Conservation (phyloP, 768 basidiomycete species). For the Auricularia auricula-judae region DNA sequence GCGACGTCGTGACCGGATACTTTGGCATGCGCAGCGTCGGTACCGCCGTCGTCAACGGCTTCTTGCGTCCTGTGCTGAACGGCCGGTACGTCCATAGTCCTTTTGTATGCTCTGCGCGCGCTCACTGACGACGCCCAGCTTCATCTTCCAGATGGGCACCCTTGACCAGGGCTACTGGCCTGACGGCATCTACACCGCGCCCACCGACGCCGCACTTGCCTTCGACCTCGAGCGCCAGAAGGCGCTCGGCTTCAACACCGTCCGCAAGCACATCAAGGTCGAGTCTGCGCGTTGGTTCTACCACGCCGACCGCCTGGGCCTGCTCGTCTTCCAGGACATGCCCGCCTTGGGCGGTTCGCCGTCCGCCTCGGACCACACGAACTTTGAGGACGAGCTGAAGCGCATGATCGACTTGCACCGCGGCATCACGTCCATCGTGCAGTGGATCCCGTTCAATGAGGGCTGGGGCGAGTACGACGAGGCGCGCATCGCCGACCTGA, state of each 20-base stretch:
- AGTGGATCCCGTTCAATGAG: neutral
- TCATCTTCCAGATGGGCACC: neutral
- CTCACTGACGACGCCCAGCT: neutral
- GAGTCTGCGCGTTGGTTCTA: neutral
- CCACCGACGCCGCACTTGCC: neutral
- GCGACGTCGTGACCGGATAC: neutral
- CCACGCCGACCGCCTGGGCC: neutral
- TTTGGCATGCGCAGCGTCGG: neutral
- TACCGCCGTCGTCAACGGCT: neutral
- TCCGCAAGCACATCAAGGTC: neutral
- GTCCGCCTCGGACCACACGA: neutral
- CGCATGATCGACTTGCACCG: neutral
- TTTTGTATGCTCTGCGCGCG: neutral
- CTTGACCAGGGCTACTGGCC: neutral
- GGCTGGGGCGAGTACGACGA: neutral
- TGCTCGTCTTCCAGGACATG: neutral
- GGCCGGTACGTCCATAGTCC: neutral
- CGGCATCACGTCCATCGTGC: neutral
- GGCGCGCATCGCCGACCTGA: neutral
- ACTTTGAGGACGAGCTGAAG: neutral
- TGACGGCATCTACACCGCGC: neutral
- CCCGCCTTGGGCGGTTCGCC: neutral
- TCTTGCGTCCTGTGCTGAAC: neutral
- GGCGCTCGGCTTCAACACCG: neutral
- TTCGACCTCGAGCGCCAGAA: neutral